Conservation (phyloP, 495 filamentous ascomycete genomes). For the Neurospora terricola region DNA sequence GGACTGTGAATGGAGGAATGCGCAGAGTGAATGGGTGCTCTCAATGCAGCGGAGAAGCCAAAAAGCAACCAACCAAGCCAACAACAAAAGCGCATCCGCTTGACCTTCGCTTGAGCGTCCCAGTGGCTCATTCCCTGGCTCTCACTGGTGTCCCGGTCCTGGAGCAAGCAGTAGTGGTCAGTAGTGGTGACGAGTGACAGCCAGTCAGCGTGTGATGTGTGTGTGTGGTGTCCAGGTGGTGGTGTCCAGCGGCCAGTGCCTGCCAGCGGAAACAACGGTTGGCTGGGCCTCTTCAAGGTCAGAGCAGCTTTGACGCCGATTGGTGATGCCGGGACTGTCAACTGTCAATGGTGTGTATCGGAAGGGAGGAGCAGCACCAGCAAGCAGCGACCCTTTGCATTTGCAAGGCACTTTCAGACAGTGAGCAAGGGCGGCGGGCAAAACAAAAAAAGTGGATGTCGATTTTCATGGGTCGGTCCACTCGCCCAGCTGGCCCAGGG, state of each 20-base stretch:
- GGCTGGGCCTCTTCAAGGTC: not conserved
- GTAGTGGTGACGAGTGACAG: conserved; percentile 15
- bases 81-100: not conserved
- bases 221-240: conserved; percentile 10
- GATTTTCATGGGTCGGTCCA: not conserved
- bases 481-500: not conserved
- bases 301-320: not conserved
- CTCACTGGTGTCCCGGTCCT: not conserved
- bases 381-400: not conserved
- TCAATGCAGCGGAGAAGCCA: not conserved
- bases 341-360: not conserved
- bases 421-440: not conserved
- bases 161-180: conserved; percentile 6
- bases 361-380: not conserved
- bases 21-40: not conserved
- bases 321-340: not conserved
- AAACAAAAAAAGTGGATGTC: not conserved
- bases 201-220: conserved; percentile 28
- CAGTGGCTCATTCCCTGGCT: not conserved
- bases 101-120: not conserved
- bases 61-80: not conserved
- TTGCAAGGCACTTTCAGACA: not conserved
- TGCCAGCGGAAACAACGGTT: not conserved
- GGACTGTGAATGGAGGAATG: not conserved
- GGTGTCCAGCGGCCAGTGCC: not conserved